Base-by-base conservation (phyloP, 2,329 filamentous ascomycete species). In the Fusarium austroafricanum region DNA sequence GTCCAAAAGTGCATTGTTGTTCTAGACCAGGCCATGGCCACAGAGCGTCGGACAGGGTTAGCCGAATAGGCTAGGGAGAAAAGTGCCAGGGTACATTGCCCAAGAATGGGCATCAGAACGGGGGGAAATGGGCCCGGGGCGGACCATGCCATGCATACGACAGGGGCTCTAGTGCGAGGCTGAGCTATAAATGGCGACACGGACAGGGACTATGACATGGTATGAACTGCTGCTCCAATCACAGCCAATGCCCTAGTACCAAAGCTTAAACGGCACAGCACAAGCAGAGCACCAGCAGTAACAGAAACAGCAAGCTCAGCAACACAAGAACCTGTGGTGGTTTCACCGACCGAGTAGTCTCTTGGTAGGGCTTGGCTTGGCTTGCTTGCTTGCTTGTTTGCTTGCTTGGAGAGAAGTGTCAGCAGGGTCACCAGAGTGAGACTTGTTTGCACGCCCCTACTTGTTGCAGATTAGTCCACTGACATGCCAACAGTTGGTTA, bases 181-280 rank as follows among this genome's bases (percentile, higher is more conserved):
- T 53, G 61, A 68, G 61, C 68, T 70, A 70, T 70, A 63, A 71
- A 70, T 70, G 68, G 68, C 33, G 60, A 62, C 62, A 44, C 33
- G 14, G 35, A 23, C 61, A 68, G 46, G 57, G 39, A 55, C 6
- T 1, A 20, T 20, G 45, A 20, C 61, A 52, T 45, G 59, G 61
- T 46, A 35, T 39, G 45, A 29, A 23, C 45, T 38, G 52, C 37
- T 38, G 52, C 61, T 55, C 52, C 45, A 43, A 45, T 37, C 40
- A 42, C 50, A 18, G 33, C 31, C 40, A 39, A 60, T 56, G 50
- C 38, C 40, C 54, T 69, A 72, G 70, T 69, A 50, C 55, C 29
- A 55, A 71, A 72, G 67, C 61, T 71, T 72, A 71, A 72, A 69
- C 53, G 53, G 61, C 65, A 66, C 61, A 68, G n/a, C n/a, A n/a